Conservation (phyloP, 2,329 filamentous ascomycete species). For the Hirsutella rhossiliensis region DNA sequence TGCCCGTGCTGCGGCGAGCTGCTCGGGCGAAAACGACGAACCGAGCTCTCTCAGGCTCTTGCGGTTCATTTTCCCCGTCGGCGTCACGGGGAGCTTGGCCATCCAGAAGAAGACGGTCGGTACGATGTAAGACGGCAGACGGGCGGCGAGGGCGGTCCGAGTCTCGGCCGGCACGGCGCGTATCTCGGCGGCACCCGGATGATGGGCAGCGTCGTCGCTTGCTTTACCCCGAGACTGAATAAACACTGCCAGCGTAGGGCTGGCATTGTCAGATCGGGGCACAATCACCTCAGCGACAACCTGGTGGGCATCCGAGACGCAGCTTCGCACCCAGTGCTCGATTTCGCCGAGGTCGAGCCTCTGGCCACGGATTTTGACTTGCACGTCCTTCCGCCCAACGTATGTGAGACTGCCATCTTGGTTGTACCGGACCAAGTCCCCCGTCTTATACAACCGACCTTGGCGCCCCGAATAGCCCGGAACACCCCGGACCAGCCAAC, state of each 20-base stretch:
- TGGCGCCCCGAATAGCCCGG: constrained; percentile 15
- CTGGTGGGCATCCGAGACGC: background rate
- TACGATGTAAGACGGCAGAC: constrained; percentile 7
- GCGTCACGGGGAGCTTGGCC: constrained; percentile 4
- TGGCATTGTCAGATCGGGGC: background rate
- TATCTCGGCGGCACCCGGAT: background rate
- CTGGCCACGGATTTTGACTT: constrained; percentile 36
- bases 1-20: background rate
- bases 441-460: constrained; percentile 27
- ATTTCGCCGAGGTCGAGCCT: constrained; percentile 4
- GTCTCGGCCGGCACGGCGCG: background rate
- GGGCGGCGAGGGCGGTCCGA: background rate
- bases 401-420: constrained; percentile 26
- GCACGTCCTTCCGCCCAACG: constrained; percentile 18
- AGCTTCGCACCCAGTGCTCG: constrained; percentile 5
- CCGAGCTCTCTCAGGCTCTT: constrained; percentile 4
- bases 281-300: constrained; percentile 4
- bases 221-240: no score
- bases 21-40: constrained; percentile 9
- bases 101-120: constrained; percentile 6
- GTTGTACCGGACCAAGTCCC: constrained; percentile 30
- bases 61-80: constrained; percentile 7
- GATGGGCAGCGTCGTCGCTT: background rate
- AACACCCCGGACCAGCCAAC: background rate
- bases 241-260: background rate